Evolutionary conservation across 257 asterid species (phyloP).

Genomic region (Leptodermis oblonga): DNA sequence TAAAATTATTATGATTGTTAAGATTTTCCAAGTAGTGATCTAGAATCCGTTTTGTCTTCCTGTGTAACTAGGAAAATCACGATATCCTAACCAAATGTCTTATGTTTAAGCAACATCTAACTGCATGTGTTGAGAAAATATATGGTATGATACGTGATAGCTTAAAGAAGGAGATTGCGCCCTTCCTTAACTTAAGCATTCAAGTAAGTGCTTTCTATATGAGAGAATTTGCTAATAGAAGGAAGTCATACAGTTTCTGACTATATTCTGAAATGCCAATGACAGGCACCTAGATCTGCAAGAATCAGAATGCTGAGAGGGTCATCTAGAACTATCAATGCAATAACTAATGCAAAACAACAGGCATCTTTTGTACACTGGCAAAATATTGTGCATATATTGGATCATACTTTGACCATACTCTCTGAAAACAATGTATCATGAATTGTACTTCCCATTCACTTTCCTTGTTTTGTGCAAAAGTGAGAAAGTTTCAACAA

Average conservation of each 20-base stretch:
- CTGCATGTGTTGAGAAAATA: conserved; percentile 91
- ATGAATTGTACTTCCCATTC: conserved; percentile 15
- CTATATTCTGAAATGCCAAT: conserved; percentile 20
- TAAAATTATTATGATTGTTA: not conserved
- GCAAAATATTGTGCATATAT: conserved; percentile 65
- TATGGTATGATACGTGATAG: conserved; percentile 84
- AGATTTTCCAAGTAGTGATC: conserved; percentile 1
- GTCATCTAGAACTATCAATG: conserved; percentile 58
- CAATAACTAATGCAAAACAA: conserved; percentile 55
- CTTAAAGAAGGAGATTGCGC: conserved; percentile 81
- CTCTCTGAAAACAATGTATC: conserved; percentile 68
- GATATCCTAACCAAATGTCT: conserved; percentile 77
- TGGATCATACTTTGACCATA: conserved; percentile 60
- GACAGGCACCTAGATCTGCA: conserved; percentile 88
- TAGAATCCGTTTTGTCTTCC: not conserved
- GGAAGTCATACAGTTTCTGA: conserved; percentile 10
- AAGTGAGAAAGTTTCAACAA: conserved; percentile 3
- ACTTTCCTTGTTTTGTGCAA: conserved; percentile 17
- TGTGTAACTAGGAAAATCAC: conserved; percentile 66
- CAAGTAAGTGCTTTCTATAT: conserved; percentile 47
- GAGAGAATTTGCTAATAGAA: conserved; percentile 5
- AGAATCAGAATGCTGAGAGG: conserved; percentile 75
- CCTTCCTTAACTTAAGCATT: conserved; percentile 74
- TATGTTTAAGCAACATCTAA: conserved; percentile 81
- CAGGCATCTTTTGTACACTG: conserved; percentile 79